Conservation (phyloP, 164 flowering plant species). For the Platanus orientalis region DNA sequence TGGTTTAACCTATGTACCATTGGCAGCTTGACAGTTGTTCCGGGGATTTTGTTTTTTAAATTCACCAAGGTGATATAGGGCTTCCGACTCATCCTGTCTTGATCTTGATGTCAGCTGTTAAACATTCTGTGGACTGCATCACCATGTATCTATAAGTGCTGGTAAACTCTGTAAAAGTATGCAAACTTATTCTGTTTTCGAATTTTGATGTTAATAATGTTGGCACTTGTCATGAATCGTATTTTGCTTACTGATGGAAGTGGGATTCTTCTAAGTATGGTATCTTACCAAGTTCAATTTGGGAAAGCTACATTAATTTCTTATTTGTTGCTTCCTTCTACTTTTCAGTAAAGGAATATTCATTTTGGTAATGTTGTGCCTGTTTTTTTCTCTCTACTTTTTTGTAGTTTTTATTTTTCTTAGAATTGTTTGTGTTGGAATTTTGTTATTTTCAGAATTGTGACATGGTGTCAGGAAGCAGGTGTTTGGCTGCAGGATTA, state of each 20-base stretch:
- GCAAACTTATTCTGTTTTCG: background rate
- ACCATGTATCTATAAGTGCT: constrained; percentile 24
- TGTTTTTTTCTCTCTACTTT: no score
- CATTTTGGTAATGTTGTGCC: no score
- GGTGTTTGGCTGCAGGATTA: background rate
- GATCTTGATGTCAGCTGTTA: constrained; percentile 29
- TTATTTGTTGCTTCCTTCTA: background rate
- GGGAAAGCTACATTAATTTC: background rate
- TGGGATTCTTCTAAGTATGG: background rate
- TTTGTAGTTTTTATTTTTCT: no score
- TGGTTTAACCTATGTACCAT: constrained; percentile 27
- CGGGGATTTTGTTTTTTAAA: constrained; percentile 26
- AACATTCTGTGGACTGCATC: constrained; percentile 17
- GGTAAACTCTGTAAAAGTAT: constrained; percentile 7
- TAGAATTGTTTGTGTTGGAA: no score
- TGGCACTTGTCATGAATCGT: background rate
- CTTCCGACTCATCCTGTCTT: constrained; percentile 27
- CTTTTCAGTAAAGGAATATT: background rate
- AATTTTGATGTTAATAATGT: background rate
- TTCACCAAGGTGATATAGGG: constrained; percentile 31
- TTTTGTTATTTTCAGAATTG: background rate
- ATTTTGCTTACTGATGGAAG: background rate
- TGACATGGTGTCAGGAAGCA: background rate
- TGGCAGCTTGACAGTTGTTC: constrained; percentile 44
- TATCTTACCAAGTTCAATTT: background rate